Evolutionary conservation across 129 eudicot genomes (phyloP), one percentile per base, ranked within the genome.

Genomic region (Lactuca saligna): DNA sequence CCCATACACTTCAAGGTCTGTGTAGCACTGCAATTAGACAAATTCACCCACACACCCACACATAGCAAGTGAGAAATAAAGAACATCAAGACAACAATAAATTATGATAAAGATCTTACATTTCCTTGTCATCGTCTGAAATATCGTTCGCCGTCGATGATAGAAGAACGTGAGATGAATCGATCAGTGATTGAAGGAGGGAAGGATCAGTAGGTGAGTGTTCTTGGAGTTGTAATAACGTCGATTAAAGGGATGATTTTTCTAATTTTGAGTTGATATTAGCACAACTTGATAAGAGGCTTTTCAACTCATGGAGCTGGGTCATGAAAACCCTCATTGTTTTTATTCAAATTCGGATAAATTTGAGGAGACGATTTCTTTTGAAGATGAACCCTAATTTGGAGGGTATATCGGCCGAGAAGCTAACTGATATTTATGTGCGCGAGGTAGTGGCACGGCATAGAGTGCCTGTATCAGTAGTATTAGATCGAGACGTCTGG

Each of bases 1-100:
- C 97, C 97, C 83, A 84, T 68, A 60, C 96, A 91, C 93, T 91
- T 91, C 90, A 91, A 86, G 57, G 97, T 94, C 78, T 77, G 85
- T 13, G 86, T 74, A 80, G 83, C 86, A 73, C 96, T 87, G 70
- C 38, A 70, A 65, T 72, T 31, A 53, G 6, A 50, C 8, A 66
- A 29, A 70, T 20, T 57, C 9, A 14, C 11, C 8, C 13, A 49
- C 34, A 61, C 54, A 76, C 15, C 29, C 66, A 70, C 37, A 35
- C 32, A n/a, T 29, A 71, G 34, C 31, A 50, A 57, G 15, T 56
- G n/a, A n/a, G n/a, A n/a, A n/a, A n/a, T n/a, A 49, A 33, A 11
- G 50, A 13, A 60, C 7, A 11, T 20, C 15, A 41, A 68, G 16
- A 9, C 16, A 54, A 72, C 66, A 50, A 58, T 17, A 9, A 53